Evolutionary conservation across 2,329 filamentous ascomycete genomes (phyloP).

Genomic region (Ceratocystis diversiconidia): DNA sequence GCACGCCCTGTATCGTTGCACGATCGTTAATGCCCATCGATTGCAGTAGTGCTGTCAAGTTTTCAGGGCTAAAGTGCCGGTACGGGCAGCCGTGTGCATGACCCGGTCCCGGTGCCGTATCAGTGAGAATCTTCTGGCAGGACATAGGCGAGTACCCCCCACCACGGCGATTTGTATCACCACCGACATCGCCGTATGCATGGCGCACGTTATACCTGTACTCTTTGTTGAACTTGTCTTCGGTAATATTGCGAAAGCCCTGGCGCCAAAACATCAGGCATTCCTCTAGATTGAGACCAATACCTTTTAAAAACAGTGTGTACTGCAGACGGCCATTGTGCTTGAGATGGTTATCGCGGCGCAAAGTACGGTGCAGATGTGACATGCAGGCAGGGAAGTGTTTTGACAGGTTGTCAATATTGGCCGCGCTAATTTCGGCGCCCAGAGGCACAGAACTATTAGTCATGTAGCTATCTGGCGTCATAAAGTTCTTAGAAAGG

Average conservation of each 20-base stretch:
- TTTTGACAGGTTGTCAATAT: conserved; percentile 63
- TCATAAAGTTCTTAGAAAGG: conserved; percentile 89
- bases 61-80: conserved; percentile 79
- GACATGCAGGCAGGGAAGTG: conserved; percentile 93
- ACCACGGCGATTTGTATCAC: conserved; percentile 73
- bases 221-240: conserved; percentile 93
- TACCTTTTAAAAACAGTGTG: conserved; percentile 89
- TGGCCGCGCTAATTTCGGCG: conserved; percentile 58
- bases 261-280: conserved; percentile 83
- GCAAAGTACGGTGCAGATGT: conserved; percentile 70
- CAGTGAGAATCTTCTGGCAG: conserved; percentile 87
- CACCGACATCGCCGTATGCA: conserved; percentile 85
- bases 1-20: conserved; percentile 63
- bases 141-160: conserved; percentile 82
- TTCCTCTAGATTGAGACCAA: conserved; percentile 84
- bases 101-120: conserved; percentile 71
- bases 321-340: conserved; percentile 91
- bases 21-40: conserved; percentile 66
- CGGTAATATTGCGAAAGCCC: conserved; percentile 71
- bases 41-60: conserved; percentile 63
- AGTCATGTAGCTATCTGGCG: conserved; percentile 70
- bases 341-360: conserved; percentile 81
- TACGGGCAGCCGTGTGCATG: conserved; percentile 96
- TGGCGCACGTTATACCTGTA: conserved; percentile 97
- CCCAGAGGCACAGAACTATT: conserved; percentile 49